A percentile compares a stretch with the other conserved stretches of the same genome.
phyloP scores from a whole-genome alignment of 2,329 filamentous ascomycete genomes.

The Pseudocercospora macadamiae region DNA sequence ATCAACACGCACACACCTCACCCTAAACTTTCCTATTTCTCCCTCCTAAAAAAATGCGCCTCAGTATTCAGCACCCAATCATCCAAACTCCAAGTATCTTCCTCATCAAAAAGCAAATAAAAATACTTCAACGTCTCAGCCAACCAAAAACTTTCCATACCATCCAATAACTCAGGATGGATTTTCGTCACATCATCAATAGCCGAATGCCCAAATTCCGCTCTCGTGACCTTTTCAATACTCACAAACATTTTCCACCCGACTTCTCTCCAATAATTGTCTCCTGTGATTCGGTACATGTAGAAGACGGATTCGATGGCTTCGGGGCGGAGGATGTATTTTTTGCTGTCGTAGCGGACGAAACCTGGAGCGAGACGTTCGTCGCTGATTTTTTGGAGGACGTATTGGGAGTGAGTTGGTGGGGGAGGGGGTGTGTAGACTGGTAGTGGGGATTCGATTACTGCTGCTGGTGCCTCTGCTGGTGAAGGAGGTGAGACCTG shows the following conservation, averaged over 20 bases:
- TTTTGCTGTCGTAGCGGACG: conserved; percentile 40
- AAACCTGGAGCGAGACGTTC: conserved; percentile 48
- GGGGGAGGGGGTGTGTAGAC: conserved; percentile 34
- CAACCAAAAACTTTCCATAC: conserved; percentile 86
- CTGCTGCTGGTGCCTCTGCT: not conserved
- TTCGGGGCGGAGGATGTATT: conserved; percentile 63
- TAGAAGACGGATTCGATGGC: conserved; percentile 88
- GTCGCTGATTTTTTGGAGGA: conserved; percentile 40
- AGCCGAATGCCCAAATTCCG: conserved; percentile 69
- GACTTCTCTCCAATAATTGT: conserved; percentile 72
- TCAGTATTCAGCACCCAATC: conserved; percentile 67
- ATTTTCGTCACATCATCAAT: conserved; percentile 64
- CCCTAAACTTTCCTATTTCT: not conserved
- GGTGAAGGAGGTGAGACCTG: not conserved
- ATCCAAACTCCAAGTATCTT: conserved; percentile 67
- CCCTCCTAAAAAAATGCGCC: conserved; percentile 51
- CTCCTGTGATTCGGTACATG: conserved; percentile 87
- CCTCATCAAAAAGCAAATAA: conserved; percentile 76
- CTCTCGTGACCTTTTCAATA: conserved; percentile 67
- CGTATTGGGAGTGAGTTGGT: conserved; percentile 37
- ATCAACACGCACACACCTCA: not conserved
- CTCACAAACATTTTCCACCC: conserved; percentile 85
- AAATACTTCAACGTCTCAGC: conserved; percentile 94
- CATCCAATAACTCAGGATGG: conserved; percentile 52
- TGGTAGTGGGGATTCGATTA: conserved; percentile 2